Base-by-base conservation (phyloP, 306 rosid genomes). In the Ammopiptanthus mongolicus region DNA sequence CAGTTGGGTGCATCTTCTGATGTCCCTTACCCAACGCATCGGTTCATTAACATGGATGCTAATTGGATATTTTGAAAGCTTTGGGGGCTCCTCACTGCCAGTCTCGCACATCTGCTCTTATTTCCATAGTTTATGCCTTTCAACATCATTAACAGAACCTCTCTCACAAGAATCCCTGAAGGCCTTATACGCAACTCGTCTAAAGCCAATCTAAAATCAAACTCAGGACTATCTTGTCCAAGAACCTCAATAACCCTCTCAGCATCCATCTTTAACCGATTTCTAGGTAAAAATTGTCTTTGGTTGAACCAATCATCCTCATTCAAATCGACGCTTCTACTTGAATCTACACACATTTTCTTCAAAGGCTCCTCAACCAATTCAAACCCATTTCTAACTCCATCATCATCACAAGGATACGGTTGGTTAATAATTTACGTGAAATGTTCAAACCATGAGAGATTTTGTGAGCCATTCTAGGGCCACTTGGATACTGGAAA, bases 161-260 rank as follows among this genome's bases (percentile, higher is more conserved):
- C 91, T 80, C 96, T 89, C 75, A 89, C 97, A 34, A 96, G 90
- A 62, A 84, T 78, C 74, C 89, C 94, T 0, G 99, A 90, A 65
- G 89, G 82, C 79, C 72, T 82, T 13, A 96, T 11, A 8, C 42
- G 34, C 88, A 89, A 86, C 81, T 90, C 93, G 78, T 79, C 79
- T 67, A 96, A 76, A 78, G 89, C 85, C 65, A 56, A 61, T 74
- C 87, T 89, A 2, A 97, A 76, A 81, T 96, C 90, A 47, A 86
- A 63, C 18, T 96, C 91, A 0, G 97, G 97, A 12, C 91, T 88
- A 42, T 92, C 93, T 69, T 90, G 92, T 25, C 69, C 74, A 56
- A 96, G 91, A 82, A 90, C 68, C 51, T 86, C 87, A 66, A 90
- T 83, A 52, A 89, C 87, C 75, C 80, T 88, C 67, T 52, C 31